These are phyloP conservation scores for Mentha longifolia DNA, from an alignment of 257 asterid species.

Conservation along the genomic window DNA sequence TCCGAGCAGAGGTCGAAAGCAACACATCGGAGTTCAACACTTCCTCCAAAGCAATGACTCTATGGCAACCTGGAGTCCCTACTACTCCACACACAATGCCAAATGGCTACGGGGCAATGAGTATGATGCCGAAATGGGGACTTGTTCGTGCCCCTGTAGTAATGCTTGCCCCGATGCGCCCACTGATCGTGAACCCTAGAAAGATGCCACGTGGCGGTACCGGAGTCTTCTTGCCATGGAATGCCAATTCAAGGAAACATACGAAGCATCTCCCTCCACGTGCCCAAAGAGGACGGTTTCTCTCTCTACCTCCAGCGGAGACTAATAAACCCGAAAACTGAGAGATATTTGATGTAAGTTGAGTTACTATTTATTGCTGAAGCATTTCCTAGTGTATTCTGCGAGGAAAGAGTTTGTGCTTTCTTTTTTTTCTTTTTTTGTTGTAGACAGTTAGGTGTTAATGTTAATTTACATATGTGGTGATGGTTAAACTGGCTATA, in stretches of 20 bases:
- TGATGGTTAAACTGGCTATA: constrained; percentile 33
- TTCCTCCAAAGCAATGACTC: constrained; percentile 54
- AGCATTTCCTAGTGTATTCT: constrained; percentile 38
- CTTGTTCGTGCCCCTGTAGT: constrained; percentile 68
- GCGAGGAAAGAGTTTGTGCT: constrained; percentile 39
- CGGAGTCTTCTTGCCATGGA: constrained; percentile 92
- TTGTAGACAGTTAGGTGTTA: constrained; percentile 34
- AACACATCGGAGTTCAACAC: constrained; percentile 40
- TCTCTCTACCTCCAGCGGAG: constrained; percentile 60
- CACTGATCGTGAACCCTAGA: constrained; percentile 55
- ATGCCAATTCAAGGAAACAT: constrained; percentile 62
- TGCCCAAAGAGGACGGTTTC: constrained; percentile 74
- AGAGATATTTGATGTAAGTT: constrained; percentile 36
- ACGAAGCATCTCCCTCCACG: constrained; percentile 89
- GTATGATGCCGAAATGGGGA: constrained; percentile 76
- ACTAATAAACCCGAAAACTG: constrained; percentile 40
- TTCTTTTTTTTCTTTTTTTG: not conserved
- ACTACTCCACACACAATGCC: constrained; percentile 50
- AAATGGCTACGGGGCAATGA: constrained; percentile 47
- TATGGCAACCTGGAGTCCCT: constrained; percentile 79
- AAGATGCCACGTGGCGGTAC: constrained; percentile 80
- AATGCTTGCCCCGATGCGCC: constrained; percentile 72
- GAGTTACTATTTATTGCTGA: constrained; percentile 32
- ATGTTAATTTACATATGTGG: constrained; percentile 31
- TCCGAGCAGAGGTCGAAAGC: constrained; percentile 55